A percentile compares a stretch with the other conserved stretches of the same genome.
Evolutionary conservation across 176 grass and related monocot species (phyloP).

Genomic region (Tuctoria greenei): DNA sequence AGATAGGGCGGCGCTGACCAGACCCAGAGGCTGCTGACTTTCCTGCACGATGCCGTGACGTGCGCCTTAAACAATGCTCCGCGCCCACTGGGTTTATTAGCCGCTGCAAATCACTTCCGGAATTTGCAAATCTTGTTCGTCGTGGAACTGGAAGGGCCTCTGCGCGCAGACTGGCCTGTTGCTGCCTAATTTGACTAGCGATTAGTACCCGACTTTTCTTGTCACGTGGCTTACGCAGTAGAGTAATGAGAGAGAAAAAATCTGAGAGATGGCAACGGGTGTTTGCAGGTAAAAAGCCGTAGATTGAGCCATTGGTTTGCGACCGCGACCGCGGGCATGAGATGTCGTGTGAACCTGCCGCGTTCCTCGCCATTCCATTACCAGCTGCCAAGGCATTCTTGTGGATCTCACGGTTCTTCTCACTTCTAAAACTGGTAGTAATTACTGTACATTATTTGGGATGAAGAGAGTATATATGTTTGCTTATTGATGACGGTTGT

Average conservation of each 20-base stretch:
- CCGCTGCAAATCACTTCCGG: neutral
- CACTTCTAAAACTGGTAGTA: neutral
- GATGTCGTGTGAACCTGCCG: neutral
- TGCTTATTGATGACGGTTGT: neutral
- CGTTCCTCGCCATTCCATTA: slow-evolving; percentile 13
- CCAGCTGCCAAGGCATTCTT: neutral
- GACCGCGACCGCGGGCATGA: too few relatives aligned
- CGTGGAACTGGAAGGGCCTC: neutral
- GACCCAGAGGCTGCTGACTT: neutral
- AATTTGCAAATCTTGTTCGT: slow-evolving; percentile 2
- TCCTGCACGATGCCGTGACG: neutral
- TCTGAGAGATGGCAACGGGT: too few relatives aligned
- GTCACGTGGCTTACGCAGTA: slow-evolving; percentile 21
- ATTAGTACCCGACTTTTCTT: neutral
- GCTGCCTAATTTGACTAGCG: slow-evolving; percentile 38
- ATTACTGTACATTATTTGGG: too few relatives aligned
- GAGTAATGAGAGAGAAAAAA: neutral
- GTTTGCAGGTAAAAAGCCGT: too few relatives aligned
- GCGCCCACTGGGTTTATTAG: slow-evolving; percentile 20
- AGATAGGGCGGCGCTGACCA: slow-evolving; percentile 20
- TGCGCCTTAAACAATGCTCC: neutral
- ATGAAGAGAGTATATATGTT: too few relatives aligned
- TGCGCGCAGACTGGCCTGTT: too few relatives aligned
- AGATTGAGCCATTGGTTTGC: too few relatives aligned
- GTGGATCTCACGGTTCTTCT: neutral